Percentiles rank a stretch among this genome's conserved stretches.
phyloP scores from a whole-genome alignment of 2,329 filamentous ascomycete genomes.

The Zymoseptoria crescenta region DNA sequence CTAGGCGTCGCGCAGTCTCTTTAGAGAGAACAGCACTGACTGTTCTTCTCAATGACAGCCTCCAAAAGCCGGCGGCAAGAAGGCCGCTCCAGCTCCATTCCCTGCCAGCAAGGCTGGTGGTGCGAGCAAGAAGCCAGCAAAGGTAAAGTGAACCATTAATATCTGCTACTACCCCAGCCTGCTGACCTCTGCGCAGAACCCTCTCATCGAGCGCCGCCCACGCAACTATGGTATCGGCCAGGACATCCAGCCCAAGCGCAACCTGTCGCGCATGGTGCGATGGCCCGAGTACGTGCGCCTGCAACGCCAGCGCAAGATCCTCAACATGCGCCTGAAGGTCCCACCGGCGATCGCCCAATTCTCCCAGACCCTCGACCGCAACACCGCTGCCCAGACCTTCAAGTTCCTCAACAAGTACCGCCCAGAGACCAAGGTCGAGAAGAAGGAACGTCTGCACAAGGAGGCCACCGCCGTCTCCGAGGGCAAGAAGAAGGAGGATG shows the following conservation, averaged over 20 bases:
- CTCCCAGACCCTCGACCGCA: constrained; percentile 92
- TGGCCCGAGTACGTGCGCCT: constrained; percentile 99
- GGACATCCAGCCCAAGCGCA: constrained; percentile 94
- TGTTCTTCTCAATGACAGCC: constrained; percentile 99
- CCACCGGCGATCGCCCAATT: constrained; percentile 96
- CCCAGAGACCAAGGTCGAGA: constrained; percentile 97
- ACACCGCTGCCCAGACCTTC: constrained; percentile 93
- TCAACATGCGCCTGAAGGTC: constrained; percentile 97
- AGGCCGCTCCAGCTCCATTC: constrained; percentile 94
- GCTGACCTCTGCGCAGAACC: constrained; percentile 59
- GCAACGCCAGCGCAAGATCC: constrained; percentile 90
- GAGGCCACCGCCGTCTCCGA: constrained; percentile 96
- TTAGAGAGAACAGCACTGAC: constrained; percentile 95
- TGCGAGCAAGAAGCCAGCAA: constrained; percentile 81
- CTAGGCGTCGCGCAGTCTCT: constrained; percentile 58
- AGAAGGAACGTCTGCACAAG: constrained; percentile 98
- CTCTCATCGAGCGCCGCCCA: constrained; percentile 95
- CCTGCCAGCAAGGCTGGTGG: constrained; percentile 83
- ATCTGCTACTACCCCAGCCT: neutral
- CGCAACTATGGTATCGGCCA: constrained; percentile 98
- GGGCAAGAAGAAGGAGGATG: constrained; percentile 99
- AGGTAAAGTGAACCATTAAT: constrained; percentile 57
- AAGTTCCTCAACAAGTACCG: constrained; percentile 99
- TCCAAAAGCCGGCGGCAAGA: constrained; percentile 87
- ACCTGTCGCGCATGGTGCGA: constrained; percentile 97